These are phyloP conservation scores for Boletus rubescentipes DNA, from an alignment of 768 basidiomycete genomes.

Conservation along the genomic window DNA sequence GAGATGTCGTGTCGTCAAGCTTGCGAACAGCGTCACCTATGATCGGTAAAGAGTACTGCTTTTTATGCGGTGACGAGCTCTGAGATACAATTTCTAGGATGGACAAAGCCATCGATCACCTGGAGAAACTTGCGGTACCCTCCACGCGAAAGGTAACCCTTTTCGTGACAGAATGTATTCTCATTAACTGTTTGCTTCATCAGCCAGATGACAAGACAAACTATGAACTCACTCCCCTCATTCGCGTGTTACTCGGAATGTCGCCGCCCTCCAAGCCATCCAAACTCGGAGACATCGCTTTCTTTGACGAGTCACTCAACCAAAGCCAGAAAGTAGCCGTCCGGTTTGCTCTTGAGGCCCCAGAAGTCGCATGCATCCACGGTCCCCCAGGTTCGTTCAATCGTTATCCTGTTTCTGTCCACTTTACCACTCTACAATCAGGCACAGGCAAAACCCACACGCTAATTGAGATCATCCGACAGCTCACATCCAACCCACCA, in stretches of 20 bases:
- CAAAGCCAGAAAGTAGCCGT: slow-evolving; percentile 83
- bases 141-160: slow-evolving; percentile 24
- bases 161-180: not conserved
- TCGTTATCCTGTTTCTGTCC: not conserved
- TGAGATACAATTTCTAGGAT: slow-evolving; percentile 53
- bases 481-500: slow-evolving; percentile 55
- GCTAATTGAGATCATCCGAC: slow-evolving; percentile 89
- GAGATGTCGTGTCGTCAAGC: slow-evolving; percentile 79
- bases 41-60: slow-evolving; percentile 53
- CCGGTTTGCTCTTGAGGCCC: slow-evolving; percentile 73
- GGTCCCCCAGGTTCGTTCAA: slow-evolving; percentile 80
- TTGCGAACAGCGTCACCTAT: slow-evolving; percentile 91
- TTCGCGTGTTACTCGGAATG: slow-evolving; percentile 73
- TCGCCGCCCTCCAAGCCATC: slow-evolving; percentile 42
- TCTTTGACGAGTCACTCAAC: slow-evolving; percentile 79
- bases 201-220: slow-evolving; percentile 42
- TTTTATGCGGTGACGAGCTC: not conserved
- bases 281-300: slow-evolving; percentile 46
- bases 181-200: not conserved
- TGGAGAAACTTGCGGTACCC: slow-evolving; percentile 47
- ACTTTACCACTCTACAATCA: slow-evolving; percentile 19
- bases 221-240: slow-evolving; percentile 49
- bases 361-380: slow-evolving; percentile 89
- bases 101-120: slow-evolving; percentile 74
- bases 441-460: slow-evolving; percentile 97